Conservation (phyloP, 164 flowering plant species). For the Saururus chinensis region DNA sequence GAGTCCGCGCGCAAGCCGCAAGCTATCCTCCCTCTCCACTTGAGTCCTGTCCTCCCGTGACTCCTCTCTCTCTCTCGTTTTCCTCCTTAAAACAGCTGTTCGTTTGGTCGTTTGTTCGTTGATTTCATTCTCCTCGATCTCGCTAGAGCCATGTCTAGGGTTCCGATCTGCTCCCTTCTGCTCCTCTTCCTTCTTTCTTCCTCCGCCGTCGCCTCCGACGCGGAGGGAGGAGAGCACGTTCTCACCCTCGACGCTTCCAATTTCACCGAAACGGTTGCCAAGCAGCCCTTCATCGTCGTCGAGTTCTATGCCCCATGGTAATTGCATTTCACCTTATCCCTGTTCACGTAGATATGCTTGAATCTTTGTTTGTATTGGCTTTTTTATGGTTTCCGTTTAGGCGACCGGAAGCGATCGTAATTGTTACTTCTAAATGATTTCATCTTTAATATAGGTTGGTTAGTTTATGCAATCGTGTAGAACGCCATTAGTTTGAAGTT, state of each 20-base stretch:
- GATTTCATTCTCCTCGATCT: background rate
- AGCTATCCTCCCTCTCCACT: no score
- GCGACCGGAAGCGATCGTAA: no score
- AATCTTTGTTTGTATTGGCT: background rate
- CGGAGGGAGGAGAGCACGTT: conserved; percentile 39
- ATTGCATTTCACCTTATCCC: background rate
- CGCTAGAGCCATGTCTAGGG: conserved; percentile 25
- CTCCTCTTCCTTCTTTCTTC: conserved; percentile 11
- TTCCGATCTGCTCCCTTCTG: conserved; percentile 17
- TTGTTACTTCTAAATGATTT: no score
- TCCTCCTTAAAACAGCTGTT: no score
- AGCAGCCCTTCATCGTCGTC: conserved; percentile 70
- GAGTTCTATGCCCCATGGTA: conserved; percentile 98
- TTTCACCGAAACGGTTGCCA: conserved; percentile 53
- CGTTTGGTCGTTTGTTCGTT: no score
- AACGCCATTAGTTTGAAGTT: no score
- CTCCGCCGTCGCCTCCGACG: conserved; percentile 5
- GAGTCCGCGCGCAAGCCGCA: no score
- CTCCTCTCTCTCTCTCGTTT: no score
- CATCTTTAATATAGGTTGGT: no score
- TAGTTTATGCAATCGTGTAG: no score
- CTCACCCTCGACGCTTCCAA: conserved; percentile 69
- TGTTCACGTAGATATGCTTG: background rate
- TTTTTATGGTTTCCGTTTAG: background rate
- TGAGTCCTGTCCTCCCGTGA: no score